phyloP scores from a whole-genome alignment of 1,139 yeast species.

The Groenewaldozyma sp. region DNA sequence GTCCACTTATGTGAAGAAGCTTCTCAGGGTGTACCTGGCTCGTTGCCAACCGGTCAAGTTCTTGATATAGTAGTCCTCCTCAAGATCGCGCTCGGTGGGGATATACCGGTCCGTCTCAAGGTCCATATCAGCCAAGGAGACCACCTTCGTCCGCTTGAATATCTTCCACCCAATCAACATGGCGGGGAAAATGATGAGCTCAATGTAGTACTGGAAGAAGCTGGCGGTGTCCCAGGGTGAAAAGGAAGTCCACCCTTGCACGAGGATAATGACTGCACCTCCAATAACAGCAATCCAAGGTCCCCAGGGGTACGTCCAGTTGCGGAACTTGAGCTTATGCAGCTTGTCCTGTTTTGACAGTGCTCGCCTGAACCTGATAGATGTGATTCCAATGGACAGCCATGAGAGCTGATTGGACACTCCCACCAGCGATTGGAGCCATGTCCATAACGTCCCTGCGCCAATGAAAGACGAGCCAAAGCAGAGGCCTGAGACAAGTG shows the following conservation, averaged over 20 bases:
- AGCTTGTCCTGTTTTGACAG: constrained; percentile 31
- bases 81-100: constrained; percentile 42
- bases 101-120: constrained; percentile 51
- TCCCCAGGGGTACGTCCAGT: constrained; percentile 56
- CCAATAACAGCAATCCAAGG: constrained; percentile 46
- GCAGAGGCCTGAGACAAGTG: constrained; percentile 49
- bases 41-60: constrained; percentile 32
- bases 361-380: constrained; percentile 40
- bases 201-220: constrained; percentile 42
- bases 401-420: constrained; percentile 47
- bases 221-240: constrained; percentile 46
- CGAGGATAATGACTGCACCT: constrained; percentile 40
- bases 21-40: neutral
- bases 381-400: constrained; percentile 44
- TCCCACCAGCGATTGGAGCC: constrained; percentile 62
- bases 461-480: constrained; percentile 47
- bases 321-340: constrained; percentile 30
- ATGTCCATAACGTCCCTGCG: constrained; percentile 46
- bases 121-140: constrained; percentile 48
- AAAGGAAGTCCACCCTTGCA: constrained; percentile 58
- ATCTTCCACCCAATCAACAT: constrained; percentile 43
- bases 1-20: constrained; percentile 1
- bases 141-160: constrained; percentile 39
- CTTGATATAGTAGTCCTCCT: constrained; percentile 34
- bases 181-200: constrained; percentile 41